Base-by-base conservation (phyloP, 208 protist species). In the Leishmania tropica region DNA sequence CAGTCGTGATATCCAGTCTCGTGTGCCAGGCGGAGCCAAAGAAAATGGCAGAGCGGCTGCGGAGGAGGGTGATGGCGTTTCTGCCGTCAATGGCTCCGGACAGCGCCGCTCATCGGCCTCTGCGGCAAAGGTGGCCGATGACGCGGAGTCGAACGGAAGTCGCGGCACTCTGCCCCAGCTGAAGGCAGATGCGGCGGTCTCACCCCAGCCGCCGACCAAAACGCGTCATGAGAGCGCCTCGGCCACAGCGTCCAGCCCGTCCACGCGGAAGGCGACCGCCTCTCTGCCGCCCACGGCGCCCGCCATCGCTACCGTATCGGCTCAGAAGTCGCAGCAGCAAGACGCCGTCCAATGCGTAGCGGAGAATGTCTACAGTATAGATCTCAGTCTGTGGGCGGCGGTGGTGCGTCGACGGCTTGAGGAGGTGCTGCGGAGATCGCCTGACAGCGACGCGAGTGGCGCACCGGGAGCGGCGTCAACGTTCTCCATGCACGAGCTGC, bases 341-440 rank as follows among this genome's bases (percentile, higher is more conserved):
- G 75, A 24, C 48, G 56, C 81, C 11, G 62, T 81, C 56, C n/a
- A 72, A 47, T 24, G n/a, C 45, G 31, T 80, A n/a, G 58, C 56
- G 2, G 81, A 80, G 54, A 85, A 85, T 54, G 81, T 74, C 24
- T 85, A 85, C 81, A 54, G 56, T 64, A 64, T 85, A 3, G 72
- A 85, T 54, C 31, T 85, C 28, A 40, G 24, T 15, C 5, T 10
- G 47, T 85, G 81, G 76, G 75, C 71, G 13, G 47, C 71, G 17
- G 35, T 28, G 58, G 40, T 81, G 71, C 76, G 48, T 8, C 76
- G 75, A 28, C 42, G 51, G 1, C 42, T 85, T 35, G 31, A 62
- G 8, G 10, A 56, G 21, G 11, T 51, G 71, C 13, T 75, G 37
- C 35, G 11, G 19, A 4, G 37, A 37, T 24, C 56, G 0, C 15